phyloP scores from a whole-genome alignment of 2,329 filamentous ascomycete genomes.

The Neofusicoccum ribis region DNA sequence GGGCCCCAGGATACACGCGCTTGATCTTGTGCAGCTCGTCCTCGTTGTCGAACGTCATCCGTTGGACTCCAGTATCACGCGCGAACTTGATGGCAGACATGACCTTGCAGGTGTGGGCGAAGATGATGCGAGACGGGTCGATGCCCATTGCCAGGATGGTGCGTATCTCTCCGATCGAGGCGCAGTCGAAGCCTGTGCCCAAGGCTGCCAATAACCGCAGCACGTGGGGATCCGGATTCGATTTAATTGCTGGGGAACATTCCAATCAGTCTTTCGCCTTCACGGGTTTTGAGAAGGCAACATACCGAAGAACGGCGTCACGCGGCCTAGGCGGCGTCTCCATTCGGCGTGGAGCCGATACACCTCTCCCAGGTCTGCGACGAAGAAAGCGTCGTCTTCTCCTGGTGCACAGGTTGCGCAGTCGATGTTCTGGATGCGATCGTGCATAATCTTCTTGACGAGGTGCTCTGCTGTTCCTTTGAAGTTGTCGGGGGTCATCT shows the following conservation, averaged over 20 bases:
- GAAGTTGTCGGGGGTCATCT: background rate
- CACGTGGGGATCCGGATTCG: constrained; percentile 85
- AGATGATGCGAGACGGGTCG: constrained; percentile 85
- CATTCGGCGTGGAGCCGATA: constrained; percentile 94
- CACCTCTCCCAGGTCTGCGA: constrained; percentile 90
- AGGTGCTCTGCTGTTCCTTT: constrained; percentile 63
- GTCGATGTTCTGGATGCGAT: constrained; percentile 75
- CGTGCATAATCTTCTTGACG: constrained; percentile 77
- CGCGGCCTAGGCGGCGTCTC: constrained; percentile 84
- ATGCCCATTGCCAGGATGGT: constrained; percentile 77
- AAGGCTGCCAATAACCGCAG: constrained; percentile 78
- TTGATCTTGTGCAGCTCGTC: constrained; percentile 96
- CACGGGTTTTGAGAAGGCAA: constrained; percentile 28
- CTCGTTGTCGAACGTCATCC: constrained; percentile 96
- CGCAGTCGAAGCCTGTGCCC: constrained; percentile 92
- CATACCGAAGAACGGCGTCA: constrained; percentile 88
- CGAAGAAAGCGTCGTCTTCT: constrained; percentile 92
- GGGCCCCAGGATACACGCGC: constrained; percentile 77
- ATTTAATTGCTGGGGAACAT: constrained; percentile 73
- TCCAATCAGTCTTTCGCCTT: background rate
- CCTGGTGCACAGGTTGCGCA: constrained; percentile 80
- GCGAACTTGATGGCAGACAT: constrained; percentile 91
- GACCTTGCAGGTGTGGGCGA: constrained; percentile 96
- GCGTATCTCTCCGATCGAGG: constrained; percentile 91
- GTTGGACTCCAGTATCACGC: constrained; percentile 73